A percentile compares a stretch with the other conserved stretches of the same genome.
Evolutionary conservation across 768 basidiomycete genomes (phyloP).

Genomic region (Mycena rosella): DNA sequence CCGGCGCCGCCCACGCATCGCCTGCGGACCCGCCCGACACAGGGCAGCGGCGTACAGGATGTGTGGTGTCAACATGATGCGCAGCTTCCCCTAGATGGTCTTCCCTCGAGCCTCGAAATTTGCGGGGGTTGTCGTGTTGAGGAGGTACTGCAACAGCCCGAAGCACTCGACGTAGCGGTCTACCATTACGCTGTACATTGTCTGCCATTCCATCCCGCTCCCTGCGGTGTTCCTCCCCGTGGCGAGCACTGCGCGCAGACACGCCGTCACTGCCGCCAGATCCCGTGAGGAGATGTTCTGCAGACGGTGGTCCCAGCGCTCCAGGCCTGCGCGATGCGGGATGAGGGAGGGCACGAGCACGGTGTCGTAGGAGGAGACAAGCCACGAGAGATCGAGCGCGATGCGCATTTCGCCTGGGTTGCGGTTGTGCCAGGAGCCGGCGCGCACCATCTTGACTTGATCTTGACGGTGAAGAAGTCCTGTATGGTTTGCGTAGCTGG

Average conservation of each 20-base stretch:
- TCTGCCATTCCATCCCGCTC: slow-evolving; percentile 51
- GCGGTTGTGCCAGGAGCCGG: slow-evolving; percentile 49
- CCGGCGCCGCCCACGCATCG: slow-evolving; percentile 47
- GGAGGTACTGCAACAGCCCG: slow-evolving; percentile 41
- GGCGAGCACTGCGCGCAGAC: slow-evolving; percentile 31
- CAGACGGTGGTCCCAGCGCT: slow-evolving; percentile 48
- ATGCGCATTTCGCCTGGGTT: slow-evolving; percentile 54
- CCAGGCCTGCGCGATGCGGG: slow-evolving; percentile 37
- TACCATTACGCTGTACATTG: slow-evolving; percentile 44
- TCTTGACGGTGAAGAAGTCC: too few relatives aligned
- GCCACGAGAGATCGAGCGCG: slow-evolving; percentile 46
- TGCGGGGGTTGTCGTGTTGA: slow-evolving; percentile 18
- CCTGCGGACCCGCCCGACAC: too few relatives aligned
- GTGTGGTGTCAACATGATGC: slow-evolving; percentile 29
- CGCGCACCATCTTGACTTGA: slow-evolving; percentile 28
- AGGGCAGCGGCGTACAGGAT: slow-evolving; percentile 1
- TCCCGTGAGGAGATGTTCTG: slow-evolving; percentile 43
- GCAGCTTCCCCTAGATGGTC: slow-evolving; percentile 18
- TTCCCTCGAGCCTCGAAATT: slow-evolving; percentile 3
- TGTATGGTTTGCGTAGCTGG: too few relatives aligned
- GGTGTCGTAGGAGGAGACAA: slow-evolving; percentile 54
- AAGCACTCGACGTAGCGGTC: slow-evolving; percentile 50
- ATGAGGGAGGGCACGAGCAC: slow-evolving; percentile 47
- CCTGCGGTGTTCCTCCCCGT: neutral
- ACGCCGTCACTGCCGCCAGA: slow-evolving; percentile 11